Evolutionary conservation across 1,139 yeast species (phyloP).

Genomic region (Geotrichum bryndzae): DNA sequence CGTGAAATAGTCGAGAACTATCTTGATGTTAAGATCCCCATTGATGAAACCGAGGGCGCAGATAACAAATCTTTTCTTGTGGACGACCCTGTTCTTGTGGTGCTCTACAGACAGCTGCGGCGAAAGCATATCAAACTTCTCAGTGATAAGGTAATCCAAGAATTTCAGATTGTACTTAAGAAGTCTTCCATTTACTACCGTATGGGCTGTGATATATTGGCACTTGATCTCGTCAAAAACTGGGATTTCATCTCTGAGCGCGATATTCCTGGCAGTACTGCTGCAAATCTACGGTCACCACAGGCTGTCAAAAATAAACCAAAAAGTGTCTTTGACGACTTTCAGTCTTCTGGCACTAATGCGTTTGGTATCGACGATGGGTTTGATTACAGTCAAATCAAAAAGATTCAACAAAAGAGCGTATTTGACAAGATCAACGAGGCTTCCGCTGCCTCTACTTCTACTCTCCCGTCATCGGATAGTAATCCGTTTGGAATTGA

Average conservation of each 20-base stretch:
- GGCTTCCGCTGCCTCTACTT: not conserved
- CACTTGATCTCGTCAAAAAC: slow-evolving; percentile 53
- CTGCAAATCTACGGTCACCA: slow-evolving; percentile 1
- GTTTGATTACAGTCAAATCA: slow-evolving; percentile 2
- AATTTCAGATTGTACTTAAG: slow-evolving; percentile 55
- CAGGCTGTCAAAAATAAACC: not conserved
- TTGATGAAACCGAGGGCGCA: slow-evolving; percentile 24
- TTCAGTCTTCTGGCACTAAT: not conserved
- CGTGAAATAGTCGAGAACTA: slow-evolving; percentile 13
- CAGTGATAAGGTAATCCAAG: slow-evolving; percentile 31
- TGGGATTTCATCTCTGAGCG: slow-evolving; percentile 55
- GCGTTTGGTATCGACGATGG: slow-evolving; percentile 7
- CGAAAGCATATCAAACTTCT: slow-evolving; percentile 42
- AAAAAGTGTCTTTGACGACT: not conserved
- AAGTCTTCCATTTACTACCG: slow-evolving; percentile 64
- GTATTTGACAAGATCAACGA: not conserved
- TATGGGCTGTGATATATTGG: slow-evolving; percentile 87
- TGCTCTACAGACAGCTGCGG: slow-evolving; percentile 59
- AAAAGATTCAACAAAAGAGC: not conserved
- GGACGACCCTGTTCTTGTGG: slow-evolving; percentile 75
- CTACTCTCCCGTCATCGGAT: not conserved
- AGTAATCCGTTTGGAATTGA: slow-evolving; percentile 9
- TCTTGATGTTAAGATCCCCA: slow-evolving; percentile 2
- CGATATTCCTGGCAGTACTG: not conserved
- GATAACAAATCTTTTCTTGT: slow-evolving; percentile 49